A percentile compares a stretch with the other conserved stretches of the same genome.
phyloP scores from a whole-genome alignment of 768 basidiomycete species.

The Pleurotus sapidus region DNA sequence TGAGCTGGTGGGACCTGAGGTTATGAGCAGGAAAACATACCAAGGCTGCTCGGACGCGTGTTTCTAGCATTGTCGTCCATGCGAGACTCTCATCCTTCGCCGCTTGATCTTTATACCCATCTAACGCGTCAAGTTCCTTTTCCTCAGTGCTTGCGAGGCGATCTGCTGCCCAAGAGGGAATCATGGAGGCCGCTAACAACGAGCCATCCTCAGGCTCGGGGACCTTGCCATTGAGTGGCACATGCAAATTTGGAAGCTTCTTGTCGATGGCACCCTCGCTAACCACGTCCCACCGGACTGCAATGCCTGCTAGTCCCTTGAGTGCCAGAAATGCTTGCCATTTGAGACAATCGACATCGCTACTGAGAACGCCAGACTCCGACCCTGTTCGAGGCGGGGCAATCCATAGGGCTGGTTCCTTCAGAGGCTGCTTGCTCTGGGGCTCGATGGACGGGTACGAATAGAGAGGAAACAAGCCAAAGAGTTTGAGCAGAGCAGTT shows the following conservation, averaged over 20 bases:
- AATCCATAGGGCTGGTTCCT: constrained; percentile 62
- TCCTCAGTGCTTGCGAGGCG: constrained; percentile 37
- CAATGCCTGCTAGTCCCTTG: constrained; percentile 50
- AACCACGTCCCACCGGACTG: constrained; percentile 65
- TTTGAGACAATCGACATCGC: constrained; percentile 84
- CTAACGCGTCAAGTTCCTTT: constrained; percentile 30
- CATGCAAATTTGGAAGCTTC: constrained; percentile 68
- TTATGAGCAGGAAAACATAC: constrained; percentile 33
- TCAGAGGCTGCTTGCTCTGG: constrained; percentile 20
- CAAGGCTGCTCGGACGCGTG: constrained; percentile 72
- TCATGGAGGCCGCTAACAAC: constrained; percentile 62
- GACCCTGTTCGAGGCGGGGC: constrained; percentile 36
- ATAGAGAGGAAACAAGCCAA: constrained; percentile 59
- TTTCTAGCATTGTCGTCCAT: constrained; percentile 80
- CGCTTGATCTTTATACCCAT: constrained; percentile 63
- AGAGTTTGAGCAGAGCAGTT: constrained; percentile 43
- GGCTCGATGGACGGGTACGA: constrained; percentile 41
- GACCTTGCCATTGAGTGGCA: constrained; percentile 15
- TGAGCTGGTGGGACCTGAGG: constrained; percentile 5
- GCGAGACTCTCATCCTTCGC: constrained; percentile 75
- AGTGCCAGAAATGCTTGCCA: constrained; percentile 85
- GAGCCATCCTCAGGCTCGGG: constrained; percentile 34
- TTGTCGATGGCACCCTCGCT: constrained; percentile 68
- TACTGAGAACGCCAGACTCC: constrained; percentile 45
- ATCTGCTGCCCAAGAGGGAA: constrained; percentile 73